These are phyloP conservation scores for Flaveria bidentis DNA, from an alignment of 129 eudicot genomes.

Conservation along the genomic window DNA sequence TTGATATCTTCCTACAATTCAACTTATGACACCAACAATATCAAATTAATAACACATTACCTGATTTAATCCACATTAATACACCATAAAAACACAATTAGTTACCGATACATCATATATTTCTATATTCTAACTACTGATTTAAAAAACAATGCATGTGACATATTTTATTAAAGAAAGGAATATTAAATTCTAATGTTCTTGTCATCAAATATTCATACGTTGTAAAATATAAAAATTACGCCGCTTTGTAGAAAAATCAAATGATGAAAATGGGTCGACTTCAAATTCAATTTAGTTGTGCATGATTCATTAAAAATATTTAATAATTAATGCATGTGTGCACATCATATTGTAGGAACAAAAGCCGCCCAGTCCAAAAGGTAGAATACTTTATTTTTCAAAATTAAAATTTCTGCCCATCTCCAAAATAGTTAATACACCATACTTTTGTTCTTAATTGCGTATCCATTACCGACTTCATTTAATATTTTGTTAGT, in stretches of 20 bases:
- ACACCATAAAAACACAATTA: too few relatives aligned
- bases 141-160: too few relatives aligned
- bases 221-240: not conserved
- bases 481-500: constrained; percentile 28
- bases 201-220: too few relatives aligned
- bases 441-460: constrained; percentile 31
- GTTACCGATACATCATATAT: too few relatives aligned
- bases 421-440: constrained; percentile 14
- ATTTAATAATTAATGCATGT: constrained; percentile 19
- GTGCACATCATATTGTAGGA: constrained; percentile 24
- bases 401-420: constrained; percentile 16
- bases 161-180: too few relatives aligned
- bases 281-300: not conserved
- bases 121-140: too few relatives aligned
- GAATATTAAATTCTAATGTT: too few relatives aligned
- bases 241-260: not conserved
- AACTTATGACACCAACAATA: too few relatives aligned
- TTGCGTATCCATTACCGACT: constrained; percentile 26
- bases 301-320: constrained; percentile 1
- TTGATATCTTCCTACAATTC: not conserved
- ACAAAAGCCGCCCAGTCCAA: constrained; percentile 27
- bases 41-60: too few relatives aligned
- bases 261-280: not conserved
- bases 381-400: constrained; percentile 7
- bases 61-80: not conserved